A percentile compares a stretch with the other conserved stretches of the same genome.
Evolutionary conservation across 1,284 basidiomycete species (phyloP).

Genomic region (Ganoderma leucocontextum): DNA sequence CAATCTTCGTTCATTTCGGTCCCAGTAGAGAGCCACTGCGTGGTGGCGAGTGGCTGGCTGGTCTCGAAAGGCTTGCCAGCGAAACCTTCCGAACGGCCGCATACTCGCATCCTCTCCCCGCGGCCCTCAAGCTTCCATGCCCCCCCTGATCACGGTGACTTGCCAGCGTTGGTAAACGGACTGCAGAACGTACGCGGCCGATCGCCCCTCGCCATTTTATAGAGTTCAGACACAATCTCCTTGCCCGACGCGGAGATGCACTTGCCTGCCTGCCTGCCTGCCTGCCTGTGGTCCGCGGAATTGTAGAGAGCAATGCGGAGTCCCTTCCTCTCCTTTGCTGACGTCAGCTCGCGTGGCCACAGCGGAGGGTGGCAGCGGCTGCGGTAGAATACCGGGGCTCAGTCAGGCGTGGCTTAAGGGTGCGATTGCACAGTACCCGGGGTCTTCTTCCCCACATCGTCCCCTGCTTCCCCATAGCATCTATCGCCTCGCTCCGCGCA

Average conservation of each 20-base stretch:
- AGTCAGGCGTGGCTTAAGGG: constrained; percentile 1
- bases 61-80: neutral
- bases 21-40: neutral
- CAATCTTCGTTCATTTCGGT: constrained; percentile 1
- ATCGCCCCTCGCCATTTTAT: neutral
- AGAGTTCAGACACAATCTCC: neutral
- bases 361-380: neutral
- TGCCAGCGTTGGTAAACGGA: neutral
- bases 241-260: neutral
- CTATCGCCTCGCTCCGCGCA: neutral
- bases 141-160: neutral
- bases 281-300: neutral
- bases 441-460: constrained; percentile 13
- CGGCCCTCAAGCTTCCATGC: neutral
- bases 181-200: neutral
- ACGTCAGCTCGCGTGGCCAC: constrained; percentile 3
- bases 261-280: neutral
- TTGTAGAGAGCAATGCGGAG: neutral
- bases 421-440: constrained; percentile 7
- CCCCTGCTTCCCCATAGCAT: constrained; percentile 10
- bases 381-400: constrained; percentile 1
- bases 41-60: neutral
- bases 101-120: neutral
- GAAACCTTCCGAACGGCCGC: neutral
- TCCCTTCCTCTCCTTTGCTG: neutral